Base-by-base conservation (phyloP, 2,329 filamentous ascomycete genomes). In the Fusarium sp. region DNA sequence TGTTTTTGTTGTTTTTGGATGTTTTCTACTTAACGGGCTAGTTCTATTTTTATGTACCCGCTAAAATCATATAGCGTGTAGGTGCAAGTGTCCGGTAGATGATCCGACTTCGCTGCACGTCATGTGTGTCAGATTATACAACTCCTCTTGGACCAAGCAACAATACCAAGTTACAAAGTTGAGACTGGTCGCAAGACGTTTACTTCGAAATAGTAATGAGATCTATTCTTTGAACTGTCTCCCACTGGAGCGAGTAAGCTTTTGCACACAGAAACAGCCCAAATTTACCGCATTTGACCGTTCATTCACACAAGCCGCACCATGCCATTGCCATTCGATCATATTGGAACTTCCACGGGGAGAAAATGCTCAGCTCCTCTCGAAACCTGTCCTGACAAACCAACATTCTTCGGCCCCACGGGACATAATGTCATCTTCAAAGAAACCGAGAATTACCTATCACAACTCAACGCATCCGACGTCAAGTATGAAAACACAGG, bases 391-490 rank as follows among this genome's bases (percentile, higher is more conserved):
- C 32, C 36, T 0, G 20, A 20, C 1, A 61, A 30, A 3, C 58
- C 58, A 1, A 26, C 42, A 3, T 62, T 62, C 15, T 62, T 62
- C 9, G 58, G 58, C 15, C 48, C 45, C 10, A 46, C 28, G 8
- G 48, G 58, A 0, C 58, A 62, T 5, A 56, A 36, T 14, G 48
- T 47, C 1, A 62, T 62, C 3, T 62, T 62, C 1, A 36, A 62
- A 34, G 56, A 62, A 20, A 46, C 58, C 4, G 55, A 47, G 3
- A 62, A 62, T 7, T 56, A 20, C 5, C 36, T 62, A 1, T 62
- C 36, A 15, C 51, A 62, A 2, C 48, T 62, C 6, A 42, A 47
- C 15, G 12, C 42, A 7, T 43, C 20, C 1, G 38, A 42, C 5
- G 12, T n/a, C 3, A 38, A 38, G 8, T 12, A 15, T 2, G 20